Evolutionary conservation across 768 basidiomycete genomes (phyloP).

Genomic region (Clavulina sp.): DNA sequence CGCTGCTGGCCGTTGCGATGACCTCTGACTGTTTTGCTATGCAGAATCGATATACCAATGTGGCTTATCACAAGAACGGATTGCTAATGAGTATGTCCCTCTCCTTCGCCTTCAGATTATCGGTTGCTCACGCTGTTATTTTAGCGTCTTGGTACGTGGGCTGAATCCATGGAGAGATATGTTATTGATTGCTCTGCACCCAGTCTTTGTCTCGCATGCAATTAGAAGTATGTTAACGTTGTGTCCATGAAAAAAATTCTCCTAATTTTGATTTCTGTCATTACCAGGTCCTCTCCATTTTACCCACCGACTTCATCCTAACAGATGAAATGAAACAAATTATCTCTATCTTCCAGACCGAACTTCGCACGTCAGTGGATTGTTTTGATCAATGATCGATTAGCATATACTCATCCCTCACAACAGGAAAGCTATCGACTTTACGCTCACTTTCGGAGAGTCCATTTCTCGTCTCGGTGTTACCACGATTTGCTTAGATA

Average conservation of each 20-base stretch:
- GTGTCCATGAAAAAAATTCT: too few species aligned
- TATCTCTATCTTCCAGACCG: constrained; percentile 22
- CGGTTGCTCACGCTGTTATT: background rate
- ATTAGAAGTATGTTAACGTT: constrained; percentile 18
- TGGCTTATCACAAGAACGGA: constrained; percentile 22
- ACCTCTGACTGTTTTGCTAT: constrained; percentile 13
- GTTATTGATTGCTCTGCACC: too few species aligned
- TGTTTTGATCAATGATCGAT: background rate
- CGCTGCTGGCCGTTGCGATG: background rate
- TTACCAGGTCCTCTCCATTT: background rate
- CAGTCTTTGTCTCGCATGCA: constrained; percentile 24
- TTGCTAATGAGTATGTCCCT: constrained; percentile 22
- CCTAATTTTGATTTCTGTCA: constrained; percentile 10
- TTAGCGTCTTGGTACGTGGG: background rate
- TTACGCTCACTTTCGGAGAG: constrained; percentile 19
- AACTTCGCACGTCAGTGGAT: constrained; percentile 19
- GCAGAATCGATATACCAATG: constrained; percentile 24
- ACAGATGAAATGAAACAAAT: constrained; percentile 19
- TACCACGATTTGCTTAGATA: constrained; percentile 20
- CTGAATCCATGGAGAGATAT: too few species aligned
- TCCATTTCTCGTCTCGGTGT: constrained; percentile 16
- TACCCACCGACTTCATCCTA: background rate
- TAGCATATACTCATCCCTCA: background rate
- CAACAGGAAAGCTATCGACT: constrained; percentile 19
- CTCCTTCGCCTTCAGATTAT: background rate